Percentiles rank a stretch among this genome's conserved stretches.
Evolutionary conservation across 768 basidiomycete species (phyloP).

Genomic region (Ephemerocybe angulata): DNA sequence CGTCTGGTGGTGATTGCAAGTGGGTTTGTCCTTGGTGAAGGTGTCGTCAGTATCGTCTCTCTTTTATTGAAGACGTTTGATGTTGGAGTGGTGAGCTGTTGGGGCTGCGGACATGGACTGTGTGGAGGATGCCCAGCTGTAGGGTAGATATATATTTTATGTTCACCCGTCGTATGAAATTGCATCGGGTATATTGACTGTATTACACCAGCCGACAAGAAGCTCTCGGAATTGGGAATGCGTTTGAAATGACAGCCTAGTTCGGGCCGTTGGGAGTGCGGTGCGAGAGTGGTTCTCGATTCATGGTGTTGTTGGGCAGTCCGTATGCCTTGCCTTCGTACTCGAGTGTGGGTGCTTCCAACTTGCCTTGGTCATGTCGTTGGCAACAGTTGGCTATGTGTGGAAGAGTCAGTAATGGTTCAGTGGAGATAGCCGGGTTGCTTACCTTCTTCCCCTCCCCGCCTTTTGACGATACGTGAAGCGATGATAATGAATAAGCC

Average conservation of each 20-base stretch:
- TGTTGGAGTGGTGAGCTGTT: constrained; percentile 74
- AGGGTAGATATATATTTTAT: constrained; percentile 11
- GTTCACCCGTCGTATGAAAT: neutral
- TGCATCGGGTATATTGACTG: no score
- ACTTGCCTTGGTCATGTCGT: neutral
- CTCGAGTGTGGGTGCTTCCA: neutral
- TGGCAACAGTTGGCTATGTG: neutral
- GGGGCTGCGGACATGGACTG: constrained; percentile 76
- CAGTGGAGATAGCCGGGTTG: neutral
- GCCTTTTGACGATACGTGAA: neutral
- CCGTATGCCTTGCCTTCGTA: neutral
- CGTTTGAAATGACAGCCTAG: no score
- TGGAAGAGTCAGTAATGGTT: neutral
- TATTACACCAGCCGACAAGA: no score
- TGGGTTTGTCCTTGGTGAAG: constrained; percentile 95
- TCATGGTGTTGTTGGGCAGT: neutral
- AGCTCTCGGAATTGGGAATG: no score
- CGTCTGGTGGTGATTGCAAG: constrained; percentile 83
- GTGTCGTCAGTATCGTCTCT: constrained; percentile 80
- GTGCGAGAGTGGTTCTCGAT: no score
- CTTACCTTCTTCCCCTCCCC: neutral
- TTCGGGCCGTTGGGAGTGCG: no score
- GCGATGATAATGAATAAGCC: constrained; percentile 1
- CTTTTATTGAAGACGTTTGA: constrained; percentile 73
- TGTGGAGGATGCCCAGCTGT: constrained; percentile 62